These are phyloP conservation scores for Salix koriyanagi DNA, from an alignment of 345 rosid genomes.

Conservation along the genomic window DNA sequence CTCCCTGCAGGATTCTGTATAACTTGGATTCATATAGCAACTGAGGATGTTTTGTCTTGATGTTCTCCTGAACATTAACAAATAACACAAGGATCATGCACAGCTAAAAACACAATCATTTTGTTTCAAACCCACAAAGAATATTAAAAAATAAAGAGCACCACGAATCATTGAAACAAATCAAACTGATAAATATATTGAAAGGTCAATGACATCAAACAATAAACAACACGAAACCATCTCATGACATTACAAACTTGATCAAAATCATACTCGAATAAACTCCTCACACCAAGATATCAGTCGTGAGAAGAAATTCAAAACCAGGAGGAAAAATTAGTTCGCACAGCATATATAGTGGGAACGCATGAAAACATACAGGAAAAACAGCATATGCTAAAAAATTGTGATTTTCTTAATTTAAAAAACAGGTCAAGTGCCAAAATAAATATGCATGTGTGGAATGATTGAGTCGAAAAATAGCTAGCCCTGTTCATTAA, in stretches of 20 bases:
- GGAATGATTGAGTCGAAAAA: background rate
- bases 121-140: background rate
- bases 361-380: too few relatives aligned
- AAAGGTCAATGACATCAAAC: background rate
- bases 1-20: constrained; percentile 92
- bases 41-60: constrained; percentile 94
- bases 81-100: background rate
- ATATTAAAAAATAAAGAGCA: background rate
- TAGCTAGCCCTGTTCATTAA: background rate
- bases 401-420: too few relatives aligned
- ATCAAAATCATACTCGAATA: too few relatives aligned
- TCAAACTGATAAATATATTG: background rate
- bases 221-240: background rate
- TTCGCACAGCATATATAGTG: background rate
- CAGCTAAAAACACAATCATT: background rate
- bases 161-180: background rate
- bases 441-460: too few relatives aligned
- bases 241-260: too few relatives aligned
- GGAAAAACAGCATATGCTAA: too few relatives aligned
- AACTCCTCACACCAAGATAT: too few relatives aligned
- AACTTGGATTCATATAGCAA: constrained; percentile 82
- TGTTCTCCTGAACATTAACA: constrained; percentile 58
- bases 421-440: too few relatives aligned
- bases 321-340: background rate
- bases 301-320: background rate